phyloP scores from a whole-genome alignment of 768 basidiomycete species.

The Glaciozyma antarctica region DNA sequence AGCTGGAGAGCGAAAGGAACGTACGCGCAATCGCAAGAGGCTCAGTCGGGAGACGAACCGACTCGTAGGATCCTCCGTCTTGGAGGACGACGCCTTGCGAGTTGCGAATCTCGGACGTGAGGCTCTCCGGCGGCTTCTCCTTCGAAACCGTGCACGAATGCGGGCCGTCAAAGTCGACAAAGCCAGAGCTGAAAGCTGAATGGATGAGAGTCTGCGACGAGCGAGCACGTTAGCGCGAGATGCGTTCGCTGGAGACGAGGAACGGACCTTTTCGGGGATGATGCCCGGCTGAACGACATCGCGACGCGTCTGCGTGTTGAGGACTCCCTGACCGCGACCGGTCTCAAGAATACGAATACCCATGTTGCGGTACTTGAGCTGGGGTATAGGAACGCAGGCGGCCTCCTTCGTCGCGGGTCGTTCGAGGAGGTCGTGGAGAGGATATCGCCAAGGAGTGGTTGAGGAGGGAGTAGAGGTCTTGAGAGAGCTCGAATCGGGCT shows the following conservation, averaged over 20 bases:
- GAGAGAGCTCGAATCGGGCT: neutral
- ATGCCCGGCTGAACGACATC: constrained; percentile 15
- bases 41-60: constrained; percentile 13
- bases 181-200: constrained; percentile 8
- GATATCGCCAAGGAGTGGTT: constrained; percentile 7
- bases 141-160: constrained; percentile 10
- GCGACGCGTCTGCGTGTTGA: constrained; percentile 16
- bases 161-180: constrained; percentile 21
- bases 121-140: neutral
- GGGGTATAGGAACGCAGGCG: constrained; percentile 20
- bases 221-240: neutral
- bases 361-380: constrained; percentile 24
- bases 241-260: too few relatives aligned
- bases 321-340: constrained; percentile 15
- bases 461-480: neutral
- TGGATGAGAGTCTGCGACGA: constrained; percentile 19
- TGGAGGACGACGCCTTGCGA: constrained; percentile 12
- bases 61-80: constrained; percentile 9
- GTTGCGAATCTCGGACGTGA: constrained; percentile 9
- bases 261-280: constrained; percentile 22
- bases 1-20: neutral
- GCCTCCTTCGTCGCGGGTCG: constrained; percentile 4
- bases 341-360: constrained; percentile 15
- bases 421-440: constrained; percentile 24
- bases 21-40: constrained; percentile 24